Evolutionary conservation across 371 early-diverging fungal species (phyloP), one percentile per base, ranked within the genome.

Genomic region (Mucor mucedo): DNA sequence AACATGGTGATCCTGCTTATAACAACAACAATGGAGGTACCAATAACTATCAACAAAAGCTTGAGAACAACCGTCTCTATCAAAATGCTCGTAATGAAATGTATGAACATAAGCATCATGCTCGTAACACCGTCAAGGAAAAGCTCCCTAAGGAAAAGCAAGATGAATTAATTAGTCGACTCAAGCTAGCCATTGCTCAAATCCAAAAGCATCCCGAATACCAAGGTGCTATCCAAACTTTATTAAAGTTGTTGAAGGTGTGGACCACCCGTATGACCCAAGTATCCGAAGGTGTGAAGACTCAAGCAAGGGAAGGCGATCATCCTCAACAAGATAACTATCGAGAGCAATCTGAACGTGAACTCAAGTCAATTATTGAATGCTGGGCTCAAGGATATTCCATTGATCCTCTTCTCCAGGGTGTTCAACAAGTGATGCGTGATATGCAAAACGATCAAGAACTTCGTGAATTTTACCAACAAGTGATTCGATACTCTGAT

Each of bases 381-480:
- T 76, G 74, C 27, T 84, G 85, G 85, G 83, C 83, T 13, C 85
- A 84, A 67, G 85, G 80, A 0, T 49, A 71, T 7, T 61, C 74
- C 8, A 57, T 84, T 33, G 83, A 84, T 62, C 75, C 74, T 5
- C 61, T 84, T 32, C 72, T 84, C 11, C 50, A 55, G 3, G 59
- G 62, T 11, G 45, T 83, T 42, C 68, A 80, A 40, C 63, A 65
- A 11, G 68, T 82, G 9, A 65, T 73, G 52, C 13, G 56, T 5
- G 75, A 69, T 44, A 63, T 75, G 9, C 65, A 40, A 40, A 47
- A 63, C 2, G 83, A 84, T 49, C 69, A 68, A 2, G 67, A 73
- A 5, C 58, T 83, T 49, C 71, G 66, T 39, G 57, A 77, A 5
- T 81, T 72, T 50, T 60, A 73, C 38, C 58, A 74, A 45, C 35